These are phyloP conservation scores for Parasarocladium wereldwijsianum DNA, from an alignment of 2,329 filamentous ascomycete genomes.

Conservation along the genomic window DNA sequence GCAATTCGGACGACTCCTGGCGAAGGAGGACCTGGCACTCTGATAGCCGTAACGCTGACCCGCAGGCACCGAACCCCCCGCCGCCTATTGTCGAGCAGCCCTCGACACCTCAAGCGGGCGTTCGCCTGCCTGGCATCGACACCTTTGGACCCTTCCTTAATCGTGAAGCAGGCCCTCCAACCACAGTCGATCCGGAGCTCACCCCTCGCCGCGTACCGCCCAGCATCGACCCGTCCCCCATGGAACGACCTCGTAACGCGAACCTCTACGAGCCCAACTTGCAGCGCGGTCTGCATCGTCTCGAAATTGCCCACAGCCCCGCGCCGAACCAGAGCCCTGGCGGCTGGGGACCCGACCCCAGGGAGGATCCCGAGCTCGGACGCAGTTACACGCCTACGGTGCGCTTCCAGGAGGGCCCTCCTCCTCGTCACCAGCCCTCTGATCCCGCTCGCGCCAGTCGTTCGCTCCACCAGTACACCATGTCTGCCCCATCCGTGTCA, in stretches of 20 bases:
- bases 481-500: slow-evolving; percentile 41
- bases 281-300: slow-evolving; percentile 49
- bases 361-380: no score
- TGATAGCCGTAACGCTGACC: slow-evolving; percentile 58
- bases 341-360: slow-evolving; percentile 41
- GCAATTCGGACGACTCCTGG: slow-evolving; percentile 58
- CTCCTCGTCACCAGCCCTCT: slow-evolving; percentile 15
- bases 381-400: slow-evolving; percentile 39
- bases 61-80: slow-evolving; percentile 43
- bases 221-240: slow-evolving; percentile 14
- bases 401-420: slow-evolving; percentile 34
- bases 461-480: slow-evolving; percentile 38
- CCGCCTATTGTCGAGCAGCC: slow-evolving; percentile 31
- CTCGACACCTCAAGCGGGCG: slow-evolving; percentile 37
- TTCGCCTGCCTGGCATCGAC: slow-evolving; percentile 78
- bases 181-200: slow-evolving; percentile 45
- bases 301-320: slow-evolving; percentile 45
- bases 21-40: slow-evolving; percentile 85
- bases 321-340: slow-evolving; percentile 37
- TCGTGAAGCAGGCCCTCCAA: slow-evolving; percentile 46
- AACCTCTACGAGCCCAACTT: slow-evolving; percentile 50
- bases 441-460: slow-evolving; percentile 15
- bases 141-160: slow-evolving; percentile 75
- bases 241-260: slow-evolving; percentile 22
- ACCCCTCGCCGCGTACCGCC: slow-evolving; percentile 17